Evolutionary conservation across 2,329 filamentous ascomycete species (phyloP), one percentile per base, ranked within the genome.

Genomic region (Aspergillus sp.): DNA sequence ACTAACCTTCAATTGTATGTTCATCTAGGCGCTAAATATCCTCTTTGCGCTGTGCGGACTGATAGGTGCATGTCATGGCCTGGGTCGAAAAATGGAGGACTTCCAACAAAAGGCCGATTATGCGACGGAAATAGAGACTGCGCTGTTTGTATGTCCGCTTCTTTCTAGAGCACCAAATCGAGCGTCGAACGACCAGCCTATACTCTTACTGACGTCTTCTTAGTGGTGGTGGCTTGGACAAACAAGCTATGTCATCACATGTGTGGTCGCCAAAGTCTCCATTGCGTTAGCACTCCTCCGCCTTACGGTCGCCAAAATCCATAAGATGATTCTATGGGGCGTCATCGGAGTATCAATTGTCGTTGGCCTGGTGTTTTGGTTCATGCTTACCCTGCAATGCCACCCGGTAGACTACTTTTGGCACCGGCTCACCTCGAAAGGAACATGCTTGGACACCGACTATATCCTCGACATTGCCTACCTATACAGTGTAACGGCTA

Each of bases 151-250:
- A 72, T 51, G 73, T 68, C 34, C 34, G 31, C 15, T 41, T 34
- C 58, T 30, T 30, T 41, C 15, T 34, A 53, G 17, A 23, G 13
- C 13, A 43, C 6, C 11, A 17, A 4, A 4, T 2, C 34, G 13
- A 28, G 38, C 38, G 17, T 22, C 28, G 1, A 25, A 19, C 25
- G 17, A 31, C 46, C 46, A 43, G 30, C 17, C 4, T 17, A 22
- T 19, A 15, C 17, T 13, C 15, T 46, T 54, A 34, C 59, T 61
- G n/a, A 61, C n/a, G 17, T 45, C 25, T 41, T 47, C 9, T 41
- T 22, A 76, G 75, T 77, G 73, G 72, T 86, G 83, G 83, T 86
- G 82, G 74, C 77, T 86, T n/a, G 83, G 82, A 65, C 84, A 86
- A 66, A 73, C 83, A n/a, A 80, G 81, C 64, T 87, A 86, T 69